Conservation (phyloP, 1,139 yeast species). For the Zygoascus sp. region DNA sequence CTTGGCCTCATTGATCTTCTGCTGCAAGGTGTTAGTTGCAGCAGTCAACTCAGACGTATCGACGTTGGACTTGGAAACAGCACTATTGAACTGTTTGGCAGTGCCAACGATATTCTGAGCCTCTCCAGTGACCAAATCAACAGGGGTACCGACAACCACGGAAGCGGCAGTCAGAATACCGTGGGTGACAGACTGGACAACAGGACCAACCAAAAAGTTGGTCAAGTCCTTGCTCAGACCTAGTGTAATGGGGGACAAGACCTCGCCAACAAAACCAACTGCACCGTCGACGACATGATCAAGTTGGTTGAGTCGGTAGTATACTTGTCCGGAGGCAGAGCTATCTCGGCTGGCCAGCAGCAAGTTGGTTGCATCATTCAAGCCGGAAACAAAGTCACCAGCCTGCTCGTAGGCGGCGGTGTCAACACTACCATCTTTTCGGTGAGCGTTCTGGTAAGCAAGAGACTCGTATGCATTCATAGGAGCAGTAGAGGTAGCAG, state of each 20-base stretch:
- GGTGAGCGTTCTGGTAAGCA: not conserved
- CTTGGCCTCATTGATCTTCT: not conserved
- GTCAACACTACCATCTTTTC: not conserved
- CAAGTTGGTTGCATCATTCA: constrained; percentile 1
- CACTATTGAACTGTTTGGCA: constrained; percentile 1
- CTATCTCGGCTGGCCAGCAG: not conserved
- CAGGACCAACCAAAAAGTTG: constrained; percentile 17
- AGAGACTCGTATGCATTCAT: not conserved
- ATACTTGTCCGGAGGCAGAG: constrained; percentile 10
- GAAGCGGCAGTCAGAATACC: constrained; percentile 16
- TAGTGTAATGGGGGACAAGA: constrained; percentile 5
- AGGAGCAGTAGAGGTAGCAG: not conserved
- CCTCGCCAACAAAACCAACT: constrained; percentile 2
- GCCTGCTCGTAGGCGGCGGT: constrained; percentile 2
- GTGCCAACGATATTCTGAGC: constrained; percentile 4
- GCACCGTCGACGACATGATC: constrained; percentile 10
- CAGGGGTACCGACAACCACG: constrained; percentile 14
- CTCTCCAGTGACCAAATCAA: constrained; percentile 13
- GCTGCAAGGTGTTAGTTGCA: not conserved
- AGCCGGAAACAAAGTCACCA: constrained; percentile 2
- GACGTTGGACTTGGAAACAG: not conserved
- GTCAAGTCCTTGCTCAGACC: constrained; percentile 14
- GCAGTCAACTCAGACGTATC: not conserved
- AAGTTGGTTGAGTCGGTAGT: constrained; percentile 6
- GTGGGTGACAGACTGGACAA: constrained; percentile 19